phyloP scores from a whole-genome alignment of 768 basidiomycete genomes.

The Suillus plorans region DNA sequence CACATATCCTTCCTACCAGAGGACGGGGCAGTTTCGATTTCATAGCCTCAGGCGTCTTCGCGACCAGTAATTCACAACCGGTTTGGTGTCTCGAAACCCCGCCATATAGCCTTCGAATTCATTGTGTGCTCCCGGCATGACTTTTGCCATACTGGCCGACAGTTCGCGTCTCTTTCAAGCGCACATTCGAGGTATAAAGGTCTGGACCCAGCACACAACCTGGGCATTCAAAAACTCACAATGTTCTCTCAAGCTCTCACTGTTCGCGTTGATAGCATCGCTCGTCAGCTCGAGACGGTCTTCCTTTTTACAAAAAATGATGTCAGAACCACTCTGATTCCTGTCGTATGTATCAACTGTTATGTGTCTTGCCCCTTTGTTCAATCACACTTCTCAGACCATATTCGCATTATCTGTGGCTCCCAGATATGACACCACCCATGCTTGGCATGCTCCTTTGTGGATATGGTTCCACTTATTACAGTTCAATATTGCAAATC shows the following conservation, averaged over 20 bases:
- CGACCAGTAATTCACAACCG: not conserved
- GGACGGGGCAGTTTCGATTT: not conserved
- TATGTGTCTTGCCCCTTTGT: not conserved
- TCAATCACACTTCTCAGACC: slow-evolving; percentile 19
- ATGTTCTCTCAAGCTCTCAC: not conserved
- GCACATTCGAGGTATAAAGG: not conserved
- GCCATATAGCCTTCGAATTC: not conserved
- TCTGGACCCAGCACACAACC: no score
- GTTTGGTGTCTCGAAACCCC: not conserved
- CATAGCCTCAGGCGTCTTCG: not conserved
- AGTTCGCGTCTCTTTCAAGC: not conserved
- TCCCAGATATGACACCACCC: slow-evolving; percentile 11
- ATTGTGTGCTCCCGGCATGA: not conserved
- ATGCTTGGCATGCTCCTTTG: slow-evolving; percentile 20
- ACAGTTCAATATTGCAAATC: slow-evolving; percentile 39
- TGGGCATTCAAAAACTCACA: not conserved
- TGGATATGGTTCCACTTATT: slow-evolving; percentile 48
- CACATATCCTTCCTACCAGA: not conserved
- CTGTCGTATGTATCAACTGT: slow-evolving; percentile 13
- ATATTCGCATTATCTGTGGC: slow-evolving; percentile 29
- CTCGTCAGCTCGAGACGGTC: slow-evolving; percentile 18
- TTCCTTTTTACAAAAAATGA: slow-evolving; percentile 25
- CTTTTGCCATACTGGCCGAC: not conserved
- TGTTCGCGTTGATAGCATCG: not conserved
- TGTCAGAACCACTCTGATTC: slow-evolving; percentile 17